A percentile compares a stretch with the other conserved stretches of the same genome.
Conservation (phyloP, 1,139 yeast species). For the Debaryomyces fabryi region DNA sequence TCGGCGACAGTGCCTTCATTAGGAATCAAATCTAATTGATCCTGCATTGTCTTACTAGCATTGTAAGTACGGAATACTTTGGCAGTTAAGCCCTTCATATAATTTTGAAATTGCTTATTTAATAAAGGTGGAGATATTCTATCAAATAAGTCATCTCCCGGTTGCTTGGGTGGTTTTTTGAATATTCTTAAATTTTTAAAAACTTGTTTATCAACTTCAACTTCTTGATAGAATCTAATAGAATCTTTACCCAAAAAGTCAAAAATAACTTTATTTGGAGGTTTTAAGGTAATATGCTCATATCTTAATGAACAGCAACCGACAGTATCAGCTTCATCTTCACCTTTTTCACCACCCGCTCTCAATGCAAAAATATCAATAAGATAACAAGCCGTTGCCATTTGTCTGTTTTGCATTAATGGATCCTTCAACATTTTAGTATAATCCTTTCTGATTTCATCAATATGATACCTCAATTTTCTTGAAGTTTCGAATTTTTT, state of each 20-base stretch:
- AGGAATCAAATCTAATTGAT: conserved; percentile 79
- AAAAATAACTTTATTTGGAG: conserved; percentile 86
- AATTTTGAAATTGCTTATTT: conserved; percentile 84
- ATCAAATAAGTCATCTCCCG: conserved; percentile 92
- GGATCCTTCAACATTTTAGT: conserved; percentile 68
- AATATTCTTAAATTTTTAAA: conserved; percentile 85
- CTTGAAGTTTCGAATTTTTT: conserved; percentile 94
- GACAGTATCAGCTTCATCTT: conserved; percentile 97
- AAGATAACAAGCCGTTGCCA: conserved; percentile 91
- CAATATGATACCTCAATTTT: conserved; percentile 73
- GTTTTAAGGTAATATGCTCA: conserved; percentile 84
- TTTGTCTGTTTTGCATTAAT: conserved; percentile 83
- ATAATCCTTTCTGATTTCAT: conserved; percentile 75
- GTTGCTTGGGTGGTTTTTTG: conserved; percentile 83
- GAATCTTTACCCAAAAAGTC: conserved; percentile 97
- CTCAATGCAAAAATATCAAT: conserved; percentile 94
- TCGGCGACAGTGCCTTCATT: conserved; percentile 88
- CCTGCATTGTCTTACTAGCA: conserved; percentile 97
- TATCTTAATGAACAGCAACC: conserved; percentile 94
- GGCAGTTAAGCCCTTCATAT: conserved; percentile 93
- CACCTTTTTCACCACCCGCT: conserved; percentile 98
- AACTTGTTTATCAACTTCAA: conserved; percentile 85
- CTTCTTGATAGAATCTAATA: conserved; percentile 88
- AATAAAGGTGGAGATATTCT: conserved; percentile 80
- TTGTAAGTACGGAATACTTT: conserved; percentile 97